Evolutionary conservation across 257 asterid genomes (phyloP), one percentile per base, ranked within the genome.

Genomic region (Vinca minor): DNA sequence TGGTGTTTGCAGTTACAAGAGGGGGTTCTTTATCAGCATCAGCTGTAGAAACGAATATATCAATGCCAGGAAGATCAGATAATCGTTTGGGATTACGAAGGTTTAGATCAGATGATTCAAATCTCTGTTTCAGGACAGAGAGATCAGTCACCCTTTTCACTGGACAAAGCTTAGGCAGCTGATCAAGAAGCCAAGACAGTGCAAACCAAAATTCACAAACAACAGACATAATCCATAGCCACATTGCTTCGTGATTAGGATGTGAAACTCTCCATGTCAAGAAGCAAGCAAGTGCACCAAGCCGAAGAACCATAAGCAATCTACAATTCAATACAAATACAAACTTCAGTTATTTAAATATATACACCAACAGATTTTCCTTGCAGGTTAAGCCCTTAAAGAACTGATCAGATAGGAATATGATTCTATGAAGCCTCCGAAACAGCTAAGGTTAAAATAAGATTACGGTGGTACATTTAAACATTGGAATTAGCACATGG

Each of bases 171-270:
- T 91, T 91, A 3, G 98, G 98, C 0, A 88, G 78, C 72, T 86
- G 96, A 71, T 91, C 98, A 36, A 91, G 96, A 64, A 91, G 52
- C 98, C 98, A 92, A 2, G 96, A 92, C 34, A 86, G 62, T 0
- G 96, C 98, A 55, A 92, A 92, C 98, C 98, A 92, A 25, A 89
- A 76, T 66, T 92, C 98, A 67, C 98, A 89, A 9, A 87, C 64
- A 1, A 92, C 91, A 9, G 96, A 89, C 95, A 92, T 87, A 42
- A 87, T 13, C 98, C 98, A 92, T 26, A 91, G 50, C 95, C 98
- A 89, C 78, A 86, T 70, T 14, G 96, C 95, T 17, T 92, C 95
- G 13, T 69, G 96, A 67, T 88, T 92, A 12, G 96, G 95, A 73
- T 91, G 94, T 65, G 76, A 75, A 41, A 88, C 70, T 54, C 96